A percentile compares a stretch with the other conserved stretches of the same genome.
Conservation (phyloP, 345 rosid species). For the Brassica carinata region DNA sequence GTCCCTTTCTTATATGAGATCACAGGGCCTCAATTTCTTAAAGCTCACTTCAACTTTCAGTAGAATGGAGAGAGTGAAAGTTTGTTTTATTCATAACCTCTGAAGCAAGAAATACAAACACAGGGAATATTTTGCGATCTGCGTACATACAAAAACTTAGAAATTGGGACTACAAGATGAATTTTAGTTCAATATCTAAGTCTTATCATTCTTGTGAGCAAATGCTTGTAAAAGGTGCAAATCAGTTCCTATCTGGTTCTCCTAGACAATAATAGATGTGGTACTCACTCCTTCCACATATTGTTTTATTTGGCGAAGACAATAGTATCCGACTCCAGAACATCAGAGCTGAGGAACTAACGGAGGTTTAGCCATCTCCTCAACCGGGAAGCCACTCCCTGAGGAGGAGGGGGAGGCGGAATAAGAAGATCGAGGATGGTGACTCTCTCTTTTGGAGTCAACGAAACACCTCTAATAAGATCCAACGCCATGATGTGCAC, state of each 20-base stretch:
- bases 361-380: slow-evolving; percentile 43
- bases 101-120: neutral
- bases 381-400: slow-evolving; percentile 55
- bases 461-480: slow-evolving; percentile 78
- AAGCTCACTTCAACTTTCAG: neutral
- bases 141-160: neutral
- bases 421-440: slow-evolving; percentile 86
- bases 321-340: neutral
- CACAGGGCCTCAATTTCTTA: neutral
- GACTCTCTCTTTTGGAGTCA: slow-evolving; percentile 82
- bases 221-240: neutral
- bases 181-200: neutral
- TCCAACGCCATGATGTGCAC: slow-evolving; percentile 87
- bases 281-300: slow-evolving; percentile 9
- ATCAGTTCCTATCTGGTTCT: neutral
- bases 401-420: slow-evolving; percentile 68
- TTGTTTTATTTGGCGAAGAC: slow-evolving; percentile 13
- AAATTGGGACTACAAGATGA: neutral
- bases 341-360: slow-evolving; percentile 10
- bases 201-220: neutral
- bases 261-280: neutral
- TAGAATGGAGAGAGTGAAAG: neutral
- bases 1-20: neutral
- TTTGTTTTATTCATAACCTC: neutral
- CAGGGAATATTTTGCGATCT: neutral